phyloP scores from a whole-genome alignment of 2,329 filamentous ascomycete species.

The Fusarium odoratissimum region DNA sequence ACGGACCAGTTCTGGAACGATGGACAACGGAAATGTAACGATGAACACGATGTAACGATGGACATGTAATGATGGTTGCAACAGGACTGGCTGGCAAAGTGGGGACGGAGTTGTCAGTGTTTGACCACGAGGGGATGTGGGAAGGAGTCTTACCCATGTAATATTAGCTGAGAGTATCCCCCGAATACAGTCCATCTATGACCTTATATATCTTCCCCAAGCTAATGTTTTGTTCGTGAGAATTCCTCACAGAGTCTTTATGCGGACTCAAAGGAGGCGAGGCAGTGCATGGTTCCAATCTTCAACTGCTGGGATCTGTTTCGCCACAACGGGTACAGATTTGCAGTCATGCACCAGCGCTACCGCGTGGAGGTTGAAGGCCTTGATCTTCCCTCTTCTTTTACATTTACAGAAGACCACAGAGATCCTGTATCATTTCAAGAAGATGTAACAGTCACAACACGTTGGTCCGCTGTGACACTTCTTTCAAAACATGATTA shows the following conservation, averaged over 20 bases:
- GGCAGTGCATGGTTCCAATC: background rate
- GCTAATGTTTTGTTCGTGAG: too few relatives aligned
- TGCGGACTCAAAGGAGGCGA: background rate
- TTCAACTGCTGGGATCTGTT: background rate
- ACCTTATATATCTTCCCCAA: too few relatives aligned
- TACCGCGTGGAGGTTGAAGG: background rate
- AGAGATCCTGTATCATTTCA: fast-evolving
- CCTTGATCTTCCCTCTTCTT: background rate
- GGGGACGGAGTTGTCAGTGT: background rate
- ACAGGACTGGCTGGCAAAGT: background rate
- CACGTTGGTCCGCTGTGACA: background rate
- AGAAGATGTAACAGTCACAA: fast-evolving
- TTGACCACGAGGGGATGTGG: background rate
- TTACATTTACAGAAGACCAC: fast-evolving
- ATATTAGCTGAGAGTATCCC: background rate
- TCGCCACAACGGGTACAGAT: background rate
- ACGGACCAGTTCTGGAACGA: background rate
- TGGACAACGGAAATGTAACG: background rate
- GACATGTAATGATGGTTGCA: background rate
- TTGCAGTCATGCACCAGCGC: background rate
- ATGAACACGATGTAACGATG: background rate
- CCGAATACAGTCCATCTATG: background rate
- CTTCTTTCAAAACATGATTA: background rate
- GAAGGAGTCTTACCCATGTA: background rate
- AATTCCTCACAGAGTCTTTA: too few relatives aligned